Percentiles rank a stretch among this genome's conserved stretches.
These are phyloP conservation scores for Coniophora puteana DNA, from an alignment of 1,284 basidiomycete species.

Conservation along the genomic window DNA sequence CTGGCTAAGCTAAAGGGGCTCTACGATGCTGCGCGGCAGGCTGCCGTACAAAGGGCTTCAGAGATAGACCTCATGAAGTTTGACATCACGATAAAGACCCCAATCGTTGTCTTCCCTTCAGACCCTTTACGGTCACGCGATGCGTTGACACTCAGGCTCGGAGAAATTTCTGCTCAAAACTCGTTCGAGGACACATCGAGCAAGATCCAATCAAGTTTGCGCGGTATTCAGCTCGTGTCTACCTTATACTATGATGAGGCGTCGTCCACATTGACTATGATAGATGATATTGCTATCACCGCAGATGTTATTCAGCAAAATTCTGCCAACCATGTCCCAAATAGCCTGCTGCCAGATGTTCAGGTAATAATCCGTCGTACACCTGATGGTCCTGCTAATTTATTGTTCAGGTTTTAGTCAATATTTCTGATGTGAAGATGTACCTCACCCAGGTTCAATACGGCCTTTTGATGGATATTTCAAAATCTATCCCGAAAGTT, in stretches of 20 bases:
- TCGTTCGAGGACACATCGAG: slow-evolving; percentile 59
- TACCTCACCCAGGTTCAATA: slow-evolving; percentile 93
- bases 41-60: slow-evolving; percentile 88
- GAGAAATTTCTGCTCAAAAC: slow-evolving; percentile 88
- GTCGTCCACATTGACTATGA: slow-evolving; percentile 72
- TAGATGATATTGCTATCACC: slow-evolving; percentile 87
- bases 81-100: slow-evolving; percentile 87
- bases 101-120: slow-evolving; percentile 88
- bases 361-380: slow-evolving; percentile 43
- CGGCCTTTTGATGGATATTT: slow-evolving; percentile 68
- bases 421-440: slow-evolving; percentile 89
- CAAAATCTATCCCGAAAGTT: slow-evolving; percentile 74
- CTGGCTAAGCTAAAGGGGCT: slow-evolving; percentile 90
- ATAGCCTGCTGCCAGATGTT: slow-evolving; percentile 59
- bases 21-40: slow-evolving; percentile 94
- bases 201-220: slow-evolving; percentile 76
- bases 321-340: slow-evolving; percentile 45
- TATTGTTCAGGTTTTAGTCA: slow-evolving; percentile 57
- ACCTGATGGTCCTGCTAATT: slow-evolving; percentile 2
- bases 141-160: slow-evolving; percentile 78
- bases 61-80: slow-evolving; percentile 92
- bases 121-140: slow-evolving; percentile 65
- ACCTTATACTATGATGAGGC: slow-evolving; percentile 50
- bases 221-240: slow-evolving; percentile 84
- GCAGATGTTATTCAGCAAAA: slow-evolving; percentile 68